Conservation (phyloP, 108 stramenopile species). For the Cyclotella baltica region DNA sequence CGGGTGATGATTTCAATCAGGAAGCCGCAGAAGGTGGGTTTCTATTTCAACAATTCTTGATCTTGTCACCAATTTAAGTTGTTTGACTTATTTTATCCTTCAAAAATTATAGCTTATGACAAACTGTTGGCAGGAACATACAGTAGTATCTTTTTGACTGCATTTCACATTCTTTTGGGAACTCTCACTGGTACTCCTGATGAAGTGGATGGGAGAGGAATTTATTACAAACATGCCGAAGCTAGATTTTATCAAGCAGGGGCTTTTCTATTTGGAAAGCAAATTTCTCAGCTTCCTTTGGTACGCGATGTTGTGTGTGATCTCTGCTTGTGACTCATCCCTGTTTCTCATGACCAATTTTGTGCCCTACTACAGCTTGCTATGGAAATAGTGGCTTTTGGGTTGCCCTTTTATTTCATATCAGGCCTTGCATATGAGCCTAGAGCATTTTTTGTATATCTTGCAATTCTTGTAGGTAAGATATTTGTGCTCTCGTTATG, state of each 20-base stretch:
- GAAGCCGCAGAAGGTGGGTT: slow-evolving; percentile 4
- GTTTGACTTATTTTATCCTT: no score
- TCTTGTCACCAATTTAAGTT: no score
- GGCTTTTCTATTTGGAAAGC: slow-evolving; percentile 67
- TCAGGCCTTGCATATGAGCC: slow-evolving; percentile 59
- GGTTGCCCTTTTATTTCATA: slow-evolving; percentile 73
- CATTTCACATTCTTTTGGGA: slow-evolving; percentile 80
- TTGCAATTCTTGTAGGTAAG: slow-evolving; percentile 44
- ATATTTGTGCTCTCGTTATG: neutral
- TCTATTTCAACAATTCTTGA: no score
- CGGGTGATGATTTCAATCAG: neutral
- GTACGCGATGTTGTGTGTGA: neutral
- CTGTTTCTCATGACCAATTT: neutral
- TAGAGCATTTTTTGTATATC: slow-evolving; percentile 44
- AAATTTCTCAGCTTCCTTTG: slow-evolving; percentile 67
- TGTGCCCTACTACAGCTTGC: slow-evolving; percentile 10
- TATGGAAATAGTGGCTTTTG: slow-evolving; percentile 74
- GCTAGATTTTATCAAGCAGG: slow-evolving; percentile 82
- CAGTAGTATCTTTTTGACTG: slow-evolving; percentile 56
- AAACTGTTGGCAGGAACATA: slow-evolving; percentile 43
- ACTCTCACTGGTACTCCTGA: slow-evolving; percentile 78
- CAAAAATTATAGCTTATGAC: slow-evolving; percentile 12
- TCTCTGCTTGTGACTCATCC: neutral
- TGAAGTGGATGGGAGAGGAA: slow-evolving; percentile 71
- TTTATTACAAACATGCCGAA: slow-evolving; percentile 91